These are phyloP conservation scores for Helotiales sp. DNA, from an alignment of 2,329 filamentous ascomycete genomes.

Conservation along the genomic window DNA sequence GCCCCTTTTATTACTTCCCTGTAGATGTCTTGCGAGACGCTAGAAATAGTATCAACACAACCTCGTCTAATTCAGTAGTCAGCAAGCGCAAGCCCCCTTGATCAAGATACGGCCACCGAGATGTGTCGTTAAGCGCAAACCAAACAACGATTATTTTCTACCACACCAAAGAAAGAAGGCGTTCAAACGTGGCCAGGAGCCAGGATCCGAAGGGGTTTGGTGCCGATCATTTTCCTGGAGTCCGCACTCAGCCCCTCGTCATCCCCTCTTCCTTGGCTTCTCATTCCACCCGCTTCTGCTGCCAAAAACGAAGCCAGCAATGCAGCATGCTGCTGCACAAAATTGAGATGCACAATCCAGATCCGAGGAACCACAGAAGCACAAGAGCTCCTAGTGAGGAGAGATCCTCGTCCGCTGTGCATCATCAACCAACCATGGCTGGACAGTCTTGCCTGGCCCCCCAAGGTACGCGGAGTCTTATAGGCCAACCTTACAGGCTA, in stretches of 20 bases:
- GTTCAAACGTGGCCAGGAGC: conserved; percentile 3
- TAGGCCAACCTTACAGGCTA: conserved; percentile 17
- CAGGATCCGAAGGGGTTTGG: background rate
- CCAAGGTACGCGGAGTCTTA: conserved; percentile 13
- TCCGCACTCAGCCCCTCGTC: conserved; percentile 2
- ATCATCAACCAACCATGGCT: background rate
- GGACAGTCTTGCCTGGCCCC: too few species aligned
- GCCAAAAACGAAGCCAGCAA: conserved; percentile 7
- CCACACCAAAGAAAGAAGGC: background rate
- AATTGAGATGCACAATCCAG: conserved; percentile 13
- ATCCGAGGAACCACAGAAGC: conserved; percentile 19
- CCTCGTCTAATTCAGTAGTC: background rate
- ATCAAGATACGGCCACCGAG: background rate
- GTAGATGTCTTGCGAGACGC: background rate
- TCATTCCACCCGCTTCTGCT: conserved; percentile 5
- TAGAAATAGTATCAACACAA: conserved; percentile 1
- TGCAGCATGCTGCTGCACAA: conserved; percentile 4
- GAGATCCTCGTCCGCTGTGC: conserved; percentile 5
- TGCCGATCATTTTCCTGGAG: background rate
- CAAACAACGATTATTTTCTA: background rate
- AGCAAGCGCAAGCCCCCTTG: background rate
- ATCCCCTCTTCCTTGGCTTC: conserved; percentile 2
- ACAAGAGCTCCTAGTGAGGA: conserved; percentile 1
- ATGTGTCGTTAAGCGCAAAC: background rate
- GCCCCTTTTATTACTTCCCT: background rate